Conservation (phyloP, 805 yeast genomes). For the Clavispora santaluciae region DNA sequence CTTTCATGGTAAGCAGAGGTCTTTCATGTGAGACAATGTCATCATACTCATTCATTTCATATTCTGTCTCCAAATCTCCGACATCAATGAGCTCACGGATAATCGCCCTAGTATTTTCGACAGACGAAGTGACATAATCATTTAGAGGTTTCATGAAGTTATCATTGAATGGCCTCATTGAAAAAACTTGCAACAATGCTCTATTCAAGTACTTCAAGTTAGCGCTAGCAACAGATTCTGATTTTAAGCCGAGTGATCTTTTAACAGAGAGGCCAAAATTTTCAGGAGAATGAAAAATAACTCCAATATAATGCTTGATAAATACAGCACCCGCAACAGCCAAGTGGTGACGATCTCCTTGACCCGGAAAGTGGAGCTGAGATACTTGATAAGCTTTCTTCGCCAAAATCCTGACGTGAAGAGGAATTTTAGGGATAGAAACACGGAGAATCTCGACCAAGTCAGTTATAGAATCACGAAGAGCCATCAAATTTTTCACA, state of each 20-base stretch:
- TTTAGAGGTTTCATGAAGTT: constrained; percentile 76
- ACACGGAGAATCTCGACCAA: constrained; percentile 50
- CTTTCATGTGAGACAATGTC: constrained; percentile 53
- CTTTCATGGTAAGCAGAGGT: constrained; percentile 42
- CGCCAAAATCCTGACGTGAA: constrained; percentile 33
- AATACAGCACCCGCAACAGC: constrained; percentile 67
- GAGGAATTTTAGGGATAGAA: constrained; percentile 34
- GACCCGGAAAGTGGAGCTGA: constrained; percentile 50
- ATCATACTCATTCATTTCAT: constrained; percentile 59
- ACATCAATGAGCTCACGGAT: constrained; percentile 48
- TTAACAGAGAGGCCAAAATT: constrained; percentile 47
- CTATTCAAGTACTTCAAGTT: constrained; percentile 56
- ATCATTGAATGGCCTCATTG: constrained; percentile 66
- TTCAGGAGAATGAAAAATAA: constrained; percentile 48
- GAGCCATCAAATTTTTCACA: constrained; percentile 63
- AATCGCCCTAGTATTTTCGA: constrained; percentile 41
- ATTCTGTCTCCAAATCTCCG: constrained; percentile 54
- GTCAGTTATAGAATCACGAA: constrained; percentile 68
- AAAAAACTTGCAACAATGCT: constrained; percentile 59
- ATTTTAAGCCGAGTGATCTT: not conserved
- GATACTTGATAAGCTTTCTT: constrained; percentile 33
- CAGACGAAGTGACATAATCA: constrained; percentile 56
- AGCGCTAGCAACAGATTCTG: constrained; percentile 27
- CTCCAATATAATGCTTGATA: constrained; percentile 46
- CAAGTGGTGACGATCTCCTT: constrained; percentile 52